Conservation (phyloP, 2,329 filamentous ascomycete species). For the Graphilbum ipis-grandicollis region DNA sequence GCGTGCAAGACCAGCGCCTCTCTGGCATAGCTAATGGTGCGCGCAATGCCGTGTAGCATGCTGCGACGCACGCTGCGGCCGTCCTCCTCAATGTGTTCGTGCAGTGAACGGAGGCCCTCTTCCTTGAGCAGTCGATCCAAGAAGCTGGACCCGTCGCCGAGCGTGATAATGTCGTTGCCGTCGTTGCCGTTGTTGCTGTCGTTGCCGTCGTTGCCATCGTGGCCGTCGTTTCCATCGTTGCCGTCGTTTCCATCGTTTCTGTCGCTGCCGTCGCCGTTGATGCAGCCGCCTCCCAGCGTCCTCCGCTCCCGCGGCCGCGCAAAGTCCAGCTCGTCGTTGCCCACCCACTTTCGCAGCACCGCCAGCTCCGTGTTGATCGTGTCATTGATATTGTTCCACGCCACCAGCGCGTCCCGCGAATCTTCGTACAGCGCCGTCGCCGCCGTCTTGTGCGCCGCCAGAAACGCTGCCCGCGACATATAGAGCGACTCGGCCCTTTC, state of each 20-base stretch:
- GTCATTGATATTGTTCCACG: constrained; percentile 94
- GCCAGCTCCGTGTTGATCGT: constrained; percentile 89
- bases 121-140: constrained; percentile 90
- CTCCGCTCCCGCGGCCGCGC: constrained; percentile 53
- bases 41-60: constrained; percentile 69
- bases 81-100: constrained; percentile 43
- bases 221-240: no score
- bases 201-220: no score
- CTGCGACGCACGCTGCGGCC: constrained; percentile 39
- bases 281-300: constrained; percentile 47
- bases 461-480: constrained; percentile 60
- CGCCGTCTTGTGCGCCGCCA: constrained; percentile 57
- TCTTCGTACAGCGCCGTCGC: constrained; percentile 62
- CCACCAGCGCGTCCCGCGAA: constrained; percentile 74
- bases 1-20: constrained; percentile 77
- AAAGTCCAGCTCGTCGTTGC: constrained; percentile 89
- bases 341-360: constrained; percentile 90
- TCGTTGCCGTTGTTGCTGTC: no score
- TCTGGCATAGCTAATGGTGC: constrained; percentile 87
- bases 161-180: no score
- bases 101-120: constrained; percentile 80
- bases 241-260: no score
- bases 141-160: constrained; percentile 83
- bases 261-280: no score
- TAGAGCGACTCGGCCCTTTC: constrained; percentile 78